Base-by-base conservation (phyloP, 495 filamentous ascomycete species). In the Copromyces sp. region DNA sequence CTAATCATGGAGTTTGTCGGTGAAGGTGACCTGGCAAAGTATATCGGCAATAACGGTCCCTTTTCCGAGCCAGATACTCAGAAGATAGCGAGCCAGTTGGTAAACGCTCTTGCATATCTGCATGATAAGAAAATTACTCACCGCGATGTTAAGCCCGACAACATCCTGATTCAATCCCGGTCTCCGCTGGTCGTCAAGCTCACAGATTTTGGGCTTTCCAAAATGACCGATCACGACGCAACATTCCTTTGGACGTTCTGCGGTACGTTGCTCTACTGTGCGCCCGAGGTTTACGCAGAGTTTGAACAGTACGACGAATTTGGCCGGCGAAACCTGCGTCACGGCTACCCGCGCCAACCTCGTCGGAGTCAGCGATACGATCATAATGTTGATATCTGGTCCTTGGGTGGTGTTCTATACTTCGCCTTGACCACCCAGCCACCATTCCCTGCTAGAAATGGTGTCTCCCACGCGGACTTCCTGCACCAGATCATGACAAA, bases 81-180 rank as follows among this genome's bases (percentile, higher is more conserved):
- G 76, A 84, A 82, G 5, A 92, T 97, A 76, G 86, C 93, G 6
- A 82, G 82, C 3, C 95, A 99, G 79, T 85, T 98, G 20, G 80
- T 98, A 11, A 86, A 89, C 69, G 94, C 94, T 9, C 83, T 99
- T 16, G 89, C 88, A n/a, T 97, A 99, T 79, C 84, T 98, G 12
- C 95, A 99, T 77, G 81, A 86, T 41, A 90, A 89, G 75, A 91
- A 89, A 68, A 97, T 99, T 75, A 97, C 95, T 0, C 95, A 99
- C 82, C 91, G 95, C 4, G 95, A 99, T 81, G 93, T 99, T 77
- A 99, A 99, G 80, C 95, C 95, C 0, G 96, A 98, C 82, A 99
- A 99, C 77, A 97, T 99, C 73, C 84, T 99, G 37, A 91, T 98
- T 73, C 82, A 87, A 9, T 90, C 87, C 2, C 76, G 87, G 2